Base-by-base conservation (phyloP, 2,329 filamentous ascomycete species). In the Pseudogymnoascus destructans region DNA sequence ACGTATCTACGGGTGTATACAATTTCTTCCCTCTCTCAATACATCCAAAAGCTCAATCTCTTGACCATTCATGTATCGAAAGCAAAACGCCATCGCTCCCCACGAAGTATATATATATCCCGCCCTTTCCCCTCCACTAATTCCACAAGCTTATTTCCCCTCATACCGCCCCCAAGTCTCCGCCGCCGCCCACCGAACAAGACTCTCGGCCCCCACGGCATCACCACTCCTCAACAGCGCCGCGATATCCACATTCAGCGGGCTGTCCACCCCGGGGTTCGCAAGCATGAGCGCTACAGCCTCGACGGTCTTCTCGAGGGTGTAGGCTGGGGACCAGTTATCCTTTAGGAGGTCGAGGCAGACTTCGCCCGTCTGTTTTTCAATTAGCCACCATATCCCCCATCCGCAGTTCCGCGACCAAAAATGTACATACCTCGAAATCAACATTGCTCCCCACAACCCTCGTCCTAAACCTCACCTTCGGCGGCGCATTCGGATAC, bases 321-420 rank as follows among this genome's bases (percentile, higher is more conserved):
- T 91, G 71, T 95, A 93, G 15, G 89, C 84, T 1, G 91, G 88
- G 60, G 87, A 86, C 92, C 92, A 97, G 15, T 79, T 79, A 58
- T 85, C 79, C 68, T 79, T 79, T 60, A 98, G 77, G 62, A 97
- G 78, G 69, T 96, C 93, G 25, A 97, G 81, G 71, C 93, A 98
- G 68, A 98, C 93, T 73, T 96, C 91, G 65, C 93, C 93, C 2
- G 82, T 90, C 64, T 78, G 30, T 82, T 3, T 32, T 11, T 17
- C 17, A 54, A 15, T 30, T 46, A 52, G 57, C 11, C 30, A 19
- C 3, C 27, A 33, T 36, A 10, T 3, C 1, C n/a, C 21, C n/a
- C 5, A 5, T 2, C 23, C 21, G 5, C 57, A 21, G 11, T n/a
- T n/a, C n/a, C n/a, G n/a, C n/a, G n/a, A n/a, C n/a, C n/a, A n/a